Base-by-base conservation (phyloP, 2,329 filamentous ascomycete species). In the Aureobasidium sp. region DNA sequence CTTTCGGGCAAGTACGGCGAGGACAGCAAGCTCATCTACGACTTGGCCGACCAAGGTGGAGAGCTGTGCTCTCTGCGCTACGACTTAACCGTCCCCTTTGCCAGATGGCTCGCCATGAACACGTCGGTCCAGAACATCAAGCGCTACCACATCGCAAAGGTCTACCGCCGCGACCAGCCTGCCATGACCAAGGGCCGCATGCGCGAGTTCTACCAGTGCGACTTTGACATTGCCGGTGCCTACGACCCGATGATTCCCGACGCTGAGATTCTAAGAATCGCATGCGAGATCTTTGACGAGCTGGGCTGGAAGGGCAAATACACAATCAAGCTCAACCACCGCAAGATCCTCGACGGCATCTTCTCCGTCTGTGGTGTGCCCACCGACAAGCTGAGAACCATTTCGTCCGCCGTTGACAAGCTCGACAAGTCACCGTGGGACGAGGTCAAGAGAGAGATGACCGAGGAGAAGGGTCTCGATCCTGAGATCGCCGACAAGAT, bases 201-300 rank as follows among this genome's bases (percentile, higher is more conserved):
- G 88, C 84, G 93, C 69, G 93, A 96, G 75, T 96, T 96, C 75
- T 96, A 95, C 78, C 92, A 96, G 75, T 96, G 92, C 77, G 93
- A 97, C 76, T 95, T 96, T 70, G 92, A 96, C 72, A 93, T 96
- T 75, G 92, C 92, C 13, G 91, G 92, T 63, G 79, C 78, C 43
- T 95, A 90, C 77, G 93, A 96, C 71, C 76, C 89, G 58, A 96
- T 96, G 91, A 82, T 96, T 27, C 90, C 92, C 60, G 93, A 96
- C 70, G 89, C 91, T 38, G 92, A 96, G 76, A 87, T 96, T 62
- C 77, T 97, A 67, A 83, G 88, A 61, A 91, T 96, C 65, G 84
- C 89, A 53, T 85, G 84, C 67, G 91, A 96, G 71, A 88, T 95
- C 42, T 95, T 96, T 69, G 84, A 93, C 66, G 83, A 83, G 50